phyloP scores from a whole-genome alignment of 352 stramenopile species.

The Globisporangium nodosum region DNA sequence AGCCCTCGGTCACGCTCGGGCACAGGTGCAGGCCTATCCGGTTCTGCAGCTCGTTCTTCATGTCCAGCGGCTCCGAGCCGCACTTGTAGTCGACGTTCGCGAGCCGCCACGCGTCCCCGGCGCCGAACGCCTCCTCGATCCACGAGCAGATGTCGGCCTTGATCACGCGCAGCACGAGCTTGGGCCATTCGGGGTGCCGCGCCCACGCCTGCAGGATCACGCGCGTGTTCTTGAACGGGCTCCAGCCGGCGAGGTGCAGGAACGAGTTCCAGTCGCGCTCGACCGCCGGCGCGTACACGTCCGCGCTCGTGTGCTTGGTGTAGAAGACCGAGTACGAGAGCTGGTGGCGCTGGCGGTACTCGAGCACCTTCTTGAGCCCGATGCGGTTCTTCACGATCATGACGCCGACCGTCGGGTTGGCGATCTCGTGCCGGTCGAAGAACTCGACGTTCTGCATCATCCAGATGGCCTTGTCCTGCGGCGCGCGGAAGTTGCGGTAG shows the following conservation, averaged over 20 bases:
- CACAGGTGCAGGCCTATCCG: constrained; percentile 70
- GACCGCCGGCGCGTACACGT: constrained; percentile 50
- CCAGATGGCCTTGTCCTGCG: constrained; percentile 71
- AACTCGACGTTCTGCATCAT: constrained; percentile 86
- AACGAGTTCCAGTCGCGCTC: constrained; percentile 73
- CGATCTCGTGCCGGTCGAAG: constrained; percentile 74
- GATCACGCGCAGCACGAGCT: constrained; percentile 64
- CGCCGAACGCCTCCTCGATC: constrained; percentile 56
- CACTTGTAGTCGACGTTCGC: constrained; percentile 78
- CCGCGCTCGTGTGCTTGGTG: constrained; percentile 76
- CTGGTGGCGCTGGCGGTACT: constrained; percentile 70
- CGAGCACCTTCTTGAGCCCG: constrained; percentile 73
- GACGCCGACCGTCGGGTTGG: constrained; percentile 63
- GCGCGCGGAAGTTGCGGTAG: constrained; percentile 45
- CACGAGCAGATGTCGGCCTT: constrained; percentile 56
- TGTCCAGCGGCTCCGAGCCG: constrained; percentile 38
- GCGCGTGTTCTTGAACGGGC: constrained; percentile 73
- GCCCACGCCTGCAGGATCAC: constrained; percentile 69
- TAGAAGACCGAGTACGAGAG: constrained; percentile 79
- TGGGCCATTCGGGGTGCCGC: constrained; percentile 65
- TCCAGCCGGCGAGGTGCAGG: constrained; percentile 62
- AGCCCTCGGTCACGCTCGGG: constrained; percentile 73
- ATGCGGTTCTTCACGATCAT: constrained; percentile 84
- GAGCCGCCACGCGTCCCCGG: constrained; percentile 39
- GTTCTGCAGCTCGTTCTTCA: constrained; percentile 69